phyloP scores from a whole-genome alignment of 2,329 filamentous ascomycete species.

The Akanthomyces dipterigenus region DNA sequence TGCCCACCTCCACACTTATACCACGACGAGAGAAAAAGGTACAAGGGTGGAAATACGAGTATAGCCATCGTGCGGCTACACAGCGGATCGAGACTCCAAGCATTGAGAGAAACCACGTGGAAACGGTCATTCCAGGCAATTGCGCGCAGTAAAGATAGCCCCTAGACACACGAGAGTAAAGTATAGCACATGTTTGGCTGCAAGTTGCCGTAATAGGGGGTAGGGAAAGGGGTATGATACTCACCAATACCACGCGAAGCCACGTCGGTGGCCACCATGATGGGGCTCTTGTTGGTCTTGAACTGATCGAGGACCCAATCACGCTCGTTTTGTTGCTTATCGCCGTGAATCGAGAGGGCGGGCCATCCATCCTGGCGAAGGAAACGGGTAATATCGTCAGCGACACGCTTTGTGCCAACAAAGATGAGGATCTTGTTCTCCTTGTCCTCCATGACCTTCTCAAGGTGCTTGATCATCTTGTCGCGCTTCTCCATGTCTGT shows the following conservation, averaged over 20 bases:
- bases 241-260: slow-evolving; percentile 99
- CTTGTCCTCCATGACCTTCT: slow-evolving; percentile 96
- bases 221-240: slow-evolving; percentile 55
- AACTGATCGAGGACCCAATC: slow-evolving; percentile 99
- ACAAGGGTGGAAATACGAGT: slow-evolving; percentile 72
- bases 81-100: slow-evolving; percentile 81
- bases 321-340: slow-evolving; percentile 99
- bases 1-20: slow-evolving; percentile 73
- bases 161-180: slow-evolving; percentile 85
- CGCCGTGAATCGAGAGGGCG: slow-evolving; percentile 94
- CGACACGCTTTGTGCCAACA: slow-evolving; percentile 87
- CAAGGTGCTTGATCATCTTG: slow-evolving; percentile 92
- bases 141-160: slow-evolving; percentile 83
- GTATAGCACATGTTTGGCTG: slow-evolving; percentile 59
- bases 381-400: slow-evolving; percentile 95
- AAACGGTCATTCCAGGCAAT: slow-evolving; percentile 83
- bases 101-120: slow-evolving; percentile 65
- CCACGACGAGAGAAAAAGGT: slow-evolving; percentile 49
- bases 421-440: slow-evolving; percentile 94
- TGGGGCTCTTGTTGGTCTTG: slow-evolving; percentile 98
- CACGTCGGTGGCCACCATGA: slow-evolving; percentile 99
- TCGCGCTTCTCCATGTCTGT: slow-evolving; percentile 97
- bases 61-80: slow-evolving; percentile 57
- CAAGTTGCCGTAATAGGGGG: slow-evolving; percentile 42
- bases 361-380: slow-evolving; percentile 98